Evolutionary conservation across 257 asterid species (phyloP), one percentile per base, ranked within the genome.

Genomic region (Marsdenia floribunda): DNA sequence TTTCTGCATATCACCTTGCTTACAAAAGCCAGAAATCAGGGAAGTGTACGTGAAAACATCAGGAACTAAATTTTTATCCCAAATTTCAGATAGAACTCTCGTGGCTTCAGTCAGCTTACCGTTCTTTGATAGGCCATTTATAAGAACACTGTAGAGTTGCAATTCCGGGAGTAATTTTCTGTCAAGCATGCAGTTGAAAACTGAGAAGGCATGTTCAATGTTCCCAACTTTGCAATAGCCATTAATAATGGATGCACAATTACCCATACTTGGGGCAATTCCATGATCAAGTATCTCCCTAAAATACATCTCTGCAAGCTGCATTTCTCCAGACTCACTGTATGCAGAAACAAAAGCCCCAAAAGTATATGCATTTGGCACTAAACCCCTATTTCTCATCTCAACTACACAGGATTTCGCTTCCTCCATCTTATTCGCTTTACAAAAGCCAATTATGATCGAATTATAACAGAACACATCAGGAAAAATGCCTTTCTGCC

Each of bases 21-120:
- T 91, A 83, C 89, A 88, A 76, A 87, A 91, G 70, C 97, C 90
- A 77, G 96, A 88, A 46, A 93, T 86, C 68, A 93, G 87, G 3
- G 97, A 88, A 70, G 96, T 89, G 83, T 86, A 93, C 61, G 83
- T 87, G 60, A 85, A 87, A 76, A 88, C 90, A 85, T 93, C 96
- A 29, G 98, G 93, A 73, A 80, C 79, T 70, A 86, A 78, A 52
- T 94, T 90, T 85, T 72, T 87, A 22, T 86, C 82, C 77, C 87
- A 72, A 68, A 89, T 86, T 55, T 87, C 81, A 68, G 91, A 88
- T 69, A 93, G 83, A 77, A 87, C 83, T 67, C 75, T 71, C 92
- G 75, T 81, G 66, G 98, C 97, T 82, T 91, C 98, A n/a, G 64
- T 44, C 86, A 87, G 19, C 75, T 88, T 87, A 70, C 95, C 96